A percentile compares a stretch with the other conserved stretches of the same genome.
Evolutionary conservation across 441 rosid species (phyloP).

Genomic region (Brassica hybrid): DNA sequence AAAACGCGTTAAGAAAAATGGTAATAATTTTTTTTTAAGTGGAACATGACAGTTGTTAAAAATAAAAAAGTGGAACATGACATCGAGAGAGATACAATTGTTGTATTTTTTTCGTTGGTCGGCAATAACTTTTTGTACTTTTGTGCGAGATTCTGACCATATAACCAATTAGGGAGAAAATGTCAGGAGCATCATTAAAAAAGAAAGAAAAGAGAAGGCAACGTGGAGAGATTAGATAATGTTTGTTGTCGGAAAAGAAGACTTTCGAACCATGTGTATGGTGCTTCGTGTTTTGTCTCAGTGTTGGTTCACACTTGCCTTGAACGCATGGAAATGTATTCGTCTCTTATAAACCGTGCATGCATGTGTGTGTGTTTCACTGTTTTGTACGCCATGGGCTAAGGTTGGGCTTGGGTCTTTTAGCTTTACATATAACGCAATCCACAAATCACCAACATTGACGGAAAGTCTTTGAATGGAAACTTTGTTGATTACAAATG

Average conservation of each 20-base stretch:
- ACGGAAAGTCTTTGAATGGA: not conserved
- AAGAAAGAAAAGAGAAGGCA: not conserved
- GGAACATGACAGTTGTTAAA: too few relatives aligned
- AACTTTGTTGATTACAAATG: conserved; percentile 4
- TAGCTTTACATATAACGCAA: not conserved
- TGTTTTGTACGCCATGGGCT: conserved; percentile 8
- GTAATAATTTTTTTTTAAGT: too few relatives aligned
- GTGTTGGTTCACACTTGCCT: conserved; percentile 7
- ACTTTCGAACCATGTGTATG: conserved; percentile 1
- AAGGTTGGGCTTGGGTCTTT: not conserved
- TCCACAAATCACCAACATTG: too few relatives aligned
- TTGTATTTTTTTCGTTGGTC: not conserved
- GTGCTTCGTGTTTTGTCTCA: conserved; percentile 1
- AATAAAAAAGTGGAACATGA: too few relatives aligned
- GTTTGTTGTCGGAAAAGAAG: conserved; percentile 14
- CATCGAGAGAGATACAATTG: not conserved
- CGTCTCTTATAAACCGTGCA: not conserved
- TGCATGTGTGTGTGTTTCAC: not conserved
- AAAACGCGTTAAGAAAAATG: not conserved
- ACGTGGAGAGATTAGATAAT: conserved; percentile 14
- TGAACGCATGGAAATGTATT: not conserved
- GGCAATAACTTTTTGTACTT: conserved; percentile 7
- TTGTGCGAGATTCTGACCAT: conserved; percentile 19
- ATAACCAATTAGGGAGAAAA: not conserved
- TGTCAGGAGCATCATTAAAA: not conserved